Evolutionary conservation across 805 yeast species (phyloP), one percentile per base, ranked within the genome.

Genomic region (Debaryomyces maramus): DNA sequence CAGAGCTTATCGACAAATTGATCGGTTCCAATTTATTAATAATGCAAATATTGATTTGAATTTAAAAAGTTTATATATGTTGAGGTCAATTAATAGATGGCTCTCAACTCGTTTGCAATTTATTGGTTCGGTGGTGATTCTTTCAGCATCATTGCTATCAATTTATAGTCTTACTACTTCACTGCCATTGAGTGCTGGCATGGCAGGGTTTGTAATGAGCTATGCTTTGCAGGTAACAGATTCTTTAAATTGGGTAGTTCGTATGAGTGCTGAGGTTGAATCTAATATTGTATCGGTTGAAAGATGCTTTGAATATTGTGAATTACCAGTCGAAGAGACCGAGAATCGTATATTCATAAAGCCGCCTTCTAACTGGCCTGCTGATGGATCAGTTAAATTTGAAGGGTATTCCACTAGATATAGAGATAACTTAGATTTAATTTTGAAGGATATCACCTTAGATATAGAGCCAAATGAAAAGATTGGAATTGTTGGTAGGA

Each of bases 401-500:
- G 70, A 75, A 21, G 60, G 86, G 54, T 90, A 87, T 60, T 80
- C 88, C 8, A 81, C 96, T 3, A 74, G 88, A 44, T 89, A 89
- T 58, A 80, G 96, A 60, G 75, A 80, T 11, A 88, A 83, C 42
- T 71, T 89, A 45, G 95, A 85, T 36, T 70, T 84, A 23, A 89
- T 88, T 3, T 70, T 89, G 63, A 83, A 82, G 52, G 67, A 82
- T 43, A 76, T 89, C 51, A 73, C 67, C 42, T 56, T 90, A 19
- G 65, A 75, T 7, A 78, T 90, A 52, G 72, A 78, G 34, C 78
- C 89, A 2, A 70, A 77, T 40, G 97, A 89, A 58, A 90, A 90
- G 61, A 73, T 90, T 54, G 97, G 97, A 44, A 87, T 90, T 60
- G 97, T 90, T 35, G 97, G 97, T 16, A 77, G 97, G 55, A 90